Base-by-base conservation (phyloP, 2,329 filamentous ascomycete genomes). In the Cytospora paraplurivora region DNA sequence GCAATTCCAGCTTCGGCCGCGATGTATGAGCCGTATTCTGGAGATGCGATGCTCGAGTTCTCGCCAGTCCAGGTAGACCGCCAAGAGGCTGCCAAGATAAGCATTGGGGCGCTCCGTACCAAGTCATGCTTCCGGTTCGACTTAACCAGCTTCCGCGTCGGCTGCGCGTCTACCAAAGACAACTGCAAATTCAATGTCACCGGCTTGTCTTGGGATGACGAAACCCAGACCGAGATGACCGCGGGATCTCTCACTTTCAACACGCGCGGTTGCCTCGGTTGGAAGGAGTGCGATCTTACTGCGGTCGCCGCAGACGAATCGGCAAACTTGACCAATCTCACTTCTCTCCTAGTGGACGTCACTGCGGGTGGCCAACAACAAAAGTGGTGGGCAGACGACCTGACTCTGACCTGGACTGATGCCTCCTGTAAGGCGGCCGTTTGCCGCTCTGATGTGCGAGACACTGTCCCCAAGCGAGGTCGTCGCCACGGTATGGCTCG, bases 351-450 rank as follows among this genome's bases (percentile, higher is more conserved):
- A 10, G 71, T 82, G 50, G 74, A 76, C n/a, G 69, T 77, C 13
- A 75, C 73, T n/a, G 74, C 74, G n/a, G 70, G 70, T n/a, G 71
- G 69, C 4, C 62, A 75, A 38, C 69, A 74, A n/a, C 73, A 71
- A 62, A 72, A 71, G 11, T 82, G 80, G 79, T 82, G 78, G 78
- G 76, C 76, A 56, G 80, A 82, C 67, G 76, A 82, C 67, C 61
- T 81, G 33, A 64, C 72, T 6, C 68, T 82, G 63, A 74, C 75
- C 7, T 82, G 80, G 79, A 76, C 71, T 38, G 72, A 81, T 68
- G 75, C 77, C 61, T 72, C 68, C 52, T 81, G 79, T 67, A 66
- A 71, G 10, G 70, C 72, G 12, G 76, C 76, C 8, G 49, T 70
- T 11, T 80, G 78, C 65, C 78, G 78, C 38, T 72, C 73, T 6